Evolutionary conservation across 1,139 yeast genomes (phyloP), one percentile per base, ranked within the genome.

Genomic region (Lodderomyces theae): DNA sequence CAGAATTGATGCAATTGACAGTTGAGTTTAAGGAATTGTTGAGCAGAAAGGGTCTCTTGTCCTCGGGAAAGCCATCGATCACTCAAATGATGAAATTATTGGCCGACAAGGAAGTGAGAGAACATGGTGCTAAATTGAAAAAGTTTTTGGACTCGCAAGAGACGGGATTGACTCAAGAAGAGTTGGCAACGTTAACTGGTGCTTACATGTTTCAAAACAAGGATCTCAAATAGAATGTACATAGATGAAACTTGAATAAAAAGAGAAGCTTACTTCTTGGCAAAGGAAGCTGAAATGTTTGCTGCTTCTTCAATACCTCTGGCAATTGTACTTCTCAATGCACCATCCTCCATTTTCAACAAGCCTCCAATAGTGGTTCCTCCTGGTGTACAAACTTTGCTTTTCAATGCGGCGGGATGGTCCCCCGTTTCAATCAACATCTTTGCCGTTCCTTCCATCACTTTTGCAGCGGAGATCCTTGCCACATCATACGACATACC

Each of bases 301-400:
- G 97, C 87, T 30, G 97, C 92, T 58, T 89, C 95, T 59, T 86
- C 92, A 19, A 92, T 85, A 36, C 95, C 96, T 52, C 89, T 76
- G 37, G 95, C 81, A 53, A 92, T 84, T 17, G 89, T 89, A 38
- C 89, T 78, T 66, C 96, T 82, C 37, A 92, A 86, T 35, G 90
- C 95, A 40, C 81, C 81, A 53, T 89, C 96, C 66, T 92, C 99
- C 84, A 94, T 80, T 52, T 81, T 87, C 62, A 90, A 76, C 47
- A 94, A 71, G 0, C 99, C 99, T 4, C 96, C 96, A 59, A 94
- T 92, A 7, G 99, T 92, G 41, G 97, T 90, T 29, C 99, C 99
- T 25, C 95, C 98, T 13, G 99, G 99, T 0, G 99, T 92, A 59
- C 97, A 89, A 5, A 92, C 94, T 56, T 84, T 85, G 60, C 86